Base-by-base conservation (phyloP, 2,329 filamentous ascomycete genomes). In the Emericellopsis cladophorae region DNA sequence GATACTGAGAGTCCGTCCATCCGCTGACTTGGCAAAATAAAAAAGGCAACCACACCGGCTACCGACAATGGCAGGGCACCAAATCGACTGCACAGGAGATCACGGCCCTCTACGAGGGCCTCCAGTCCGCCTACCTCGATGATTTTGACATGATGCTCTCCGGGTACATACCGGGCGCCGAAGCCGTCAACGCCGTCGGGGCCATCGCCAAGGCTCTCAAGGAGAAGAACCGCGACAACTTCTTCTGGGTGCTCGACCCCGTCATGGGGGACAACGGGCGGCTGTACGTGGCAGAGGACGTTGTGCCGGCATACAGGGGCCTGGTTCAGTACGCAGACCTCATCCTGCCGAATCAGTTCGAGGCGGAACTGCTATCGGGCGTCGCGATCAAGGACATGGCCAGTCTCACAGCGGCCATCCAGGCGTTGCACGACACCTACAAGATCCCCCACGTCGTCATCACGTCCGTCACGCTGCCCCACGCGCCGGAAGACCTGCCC, bases 241-340 rank as follows among this genome's bases (percentile, higher is more conserved):
- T 96, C 66, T 96, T 96, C 64, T 96, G 90, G 90, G 86, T 95
- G 3, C 72, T 98, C 22, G 92, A 98, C 58, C 92, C 93, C 0
- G 92, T 98, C 37, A 98, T 98, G 92, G 92, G 92, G 24, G 92
- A 98, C 57, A 88, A 95, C 53, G 92, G 88, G 39, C 78, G 75
- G 49, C 70, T 98, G 11, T 98, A 98, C 55, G 90, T 98, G 7
- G 84, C 82, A 6, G 81, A 90, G 51, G 87, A 94, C 48, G 87
- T 94, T 4, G 84, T 96, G 14, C 89, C 89, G 0, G 88, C 84
- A 12, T 98, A 96, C 61, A 90, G 87, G 62, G 69, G 69, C 21
- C 68, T 95, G 43, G 67, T 96, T 18, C 72, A 72, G 31, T 73
- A 90, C 51, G 90, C 92, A 3, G 92, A 98, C 60, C 61, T 98